Conservation (phyloP, 75 land plant species). For the Selaginella moellendorffii region DNA sequence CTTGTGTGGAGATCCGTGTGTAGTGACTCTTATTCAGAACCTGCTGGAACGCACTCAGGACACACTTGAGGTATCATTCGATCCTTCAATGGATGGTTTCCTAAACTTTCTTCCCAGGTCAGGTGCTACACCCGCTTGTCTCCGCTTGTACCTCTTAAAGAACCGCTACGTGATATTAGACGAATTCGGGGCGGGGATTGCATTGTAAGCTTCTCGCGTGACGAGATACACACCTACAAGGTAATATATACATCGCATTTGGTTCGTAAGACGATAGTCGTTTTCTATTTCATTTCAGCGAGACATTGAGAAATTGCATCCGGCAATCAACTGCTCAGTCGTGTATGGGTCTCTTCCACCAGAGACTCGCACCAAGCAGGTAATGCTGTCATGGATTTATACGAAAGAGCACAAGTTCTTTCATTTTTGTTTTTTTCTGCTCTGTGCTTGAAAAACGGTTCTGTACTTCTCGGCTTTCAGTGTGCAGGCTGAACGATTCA, state of each 20-base stretch:
- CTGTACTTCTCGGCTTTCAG: not conserved
- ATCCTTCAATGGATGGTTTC: slow-evolving; percentile 5
- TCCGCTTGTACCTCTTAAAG: slow-evolving; percentile 40
- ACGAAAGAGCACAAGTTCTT: too few relatives aligned
- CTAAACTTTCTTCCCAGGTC: slow-evolving; percentile 25
- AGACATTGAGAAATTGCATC: slow-evolving; percentile 35
- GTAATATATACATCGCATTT: slow-evolving; percentile 15
- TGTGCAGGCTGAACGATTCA: slow-evolving; percentile 74
- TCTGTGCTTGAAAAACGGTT: too few relatives aligned
- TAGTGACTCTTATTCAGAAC: slow-evolving; percentile 58
- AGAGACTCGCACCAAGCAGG: slow-evolving; percentile 86
- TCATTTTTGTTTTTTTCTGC: too few relatives aligned
- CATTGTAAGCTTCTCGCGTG: slow-evolving; percentile 70
- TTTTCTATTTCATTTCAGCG: too few relatives aligned
- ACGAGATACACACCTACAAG: slow-evolving; percentile 47
- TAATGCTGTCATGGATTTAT: slow-evolving; percentile 8
- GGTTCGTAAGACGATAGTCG: too few relatives aligned
- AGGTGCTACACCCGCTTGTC: slow-evolving; percentile 66
- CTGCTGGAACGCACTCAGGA: slow-evolving; percentile 59
- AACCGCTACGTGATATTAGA: slow-evolving; percentile 44
- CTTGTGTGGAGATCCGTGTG: slow-evolving; percentile 88
- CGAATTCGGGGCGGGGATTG: slow-evolving; percentile 60
- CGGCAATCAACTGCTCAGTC: slow-evolving; percentile 62
- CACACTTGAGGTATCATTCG: slow-evolving; percentile 27
- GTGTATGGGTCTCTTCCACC: slow-evolving; percentile 93